These are phyloP conservation scores for Digitaria exilis DNA, from an alignment of 202 grass and related monocot species.

Conservation along the genomic window DNA sequence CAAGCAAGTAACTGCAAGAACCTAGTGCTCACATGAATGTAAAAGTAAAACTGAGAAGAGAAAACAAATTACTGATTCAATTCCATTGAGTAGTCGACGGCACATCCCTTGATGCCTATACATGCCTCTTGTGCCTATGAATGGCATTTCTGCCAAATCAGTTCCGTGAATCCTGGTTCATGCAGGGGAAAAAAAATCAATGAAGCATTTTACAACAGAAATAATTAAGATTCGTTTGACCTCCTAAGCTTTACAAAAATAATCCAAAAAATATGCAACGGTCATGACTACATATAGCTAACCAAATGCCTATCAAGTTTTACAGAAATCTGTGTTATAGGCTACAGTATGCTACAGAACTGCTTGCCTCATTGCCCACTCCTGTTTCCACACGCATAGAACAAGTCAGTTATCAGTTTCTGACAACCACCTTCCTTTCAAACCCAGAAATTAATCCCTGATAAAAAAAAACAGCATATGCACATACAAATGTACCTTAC, in stretches of 20 bases:
- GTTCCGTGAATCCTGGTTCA: slow-evolving; percentile 91
- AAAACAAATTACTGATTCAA: slow-evolving; percentile 79
- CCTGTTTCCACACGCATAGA: background rate
- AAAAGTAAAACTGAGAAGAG: slow-evolving; percentile 25
- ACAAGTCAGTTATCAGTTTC: background rate
- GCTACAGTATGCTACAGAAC: no score
- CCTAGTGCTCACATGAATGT: background rate
- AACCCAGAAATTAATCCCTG: background rate
- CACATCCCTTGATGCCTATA: slow-evolving; percentile 95
- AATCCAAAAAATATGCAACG: background rate
- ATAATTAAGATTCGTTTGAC: slow-evolving; percentile 30
- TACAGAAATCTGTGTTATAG: background rate
- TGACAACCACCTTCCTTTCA: background rate
- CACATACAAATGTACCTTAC: slow-evolving; percentile 62
- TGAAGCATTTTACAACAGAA: slow-evolving; percentile 21
- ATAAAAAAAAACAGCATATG: slow-evolving; percentile 11
- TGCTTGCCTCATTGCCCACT: no score
- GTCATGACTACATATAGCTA: no score
- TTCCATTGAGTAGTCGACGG: slow-evolving; percentile 66
- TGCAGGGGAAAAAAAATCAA: slow-evolving; percentile 21
- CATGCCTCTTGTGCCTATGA: slow-evolving; percentile 87
- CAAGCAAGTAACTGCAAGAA: background rate
- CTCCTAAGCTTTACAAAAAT: background rate
- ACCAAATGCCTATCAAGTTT: background rate
- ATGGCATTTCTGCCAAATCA: slow-evolving; percentile 94